Conservation (phyloP, 495 filamentous ascomycete species). For the Margaritispora aquatica region DNA sequence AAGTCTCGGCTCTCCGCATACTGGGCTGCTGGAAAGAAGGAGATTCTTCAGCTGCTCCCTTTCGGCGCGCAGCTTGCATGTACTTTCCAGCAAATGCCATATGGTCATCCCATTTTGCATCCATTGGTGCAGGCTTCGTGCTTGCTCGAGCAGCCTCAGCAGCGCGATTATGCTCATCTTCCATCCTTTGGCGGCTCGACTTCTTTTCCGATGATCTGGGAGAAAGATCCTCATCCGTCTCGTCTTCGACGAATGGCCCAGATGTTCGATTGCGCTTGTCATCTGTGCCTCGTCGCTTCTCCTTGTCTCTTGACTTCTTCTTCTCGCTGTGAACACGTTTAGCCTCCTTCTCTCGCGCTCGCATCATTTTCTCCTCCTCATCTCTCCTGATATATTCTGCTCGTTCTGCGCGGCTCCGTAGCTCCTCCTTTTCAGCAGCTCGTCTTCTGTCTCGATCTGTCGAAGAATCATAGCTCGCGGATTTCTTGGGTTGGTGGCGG, state of each 20-base stretch:
- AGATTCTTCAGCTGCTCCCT: constrained; percentile 9
- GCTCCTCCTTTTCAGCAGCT: constrained; percentile 24
- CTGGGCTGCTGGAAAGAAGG: background rate
- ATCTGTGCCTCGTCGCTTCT: constrained; percentile 39
- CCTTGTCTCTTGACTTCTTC: constrained; percentile 44
- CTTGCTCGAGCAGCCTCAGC: constrained; percentile 14
- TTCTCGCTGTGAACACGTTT: constrained; percentile 26
- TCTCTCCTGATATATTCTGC: constrained; percentile 3
- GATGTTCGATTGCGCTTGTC: constrained; percentile 33
- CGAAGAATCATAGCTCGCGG: constrained; percentile 32
- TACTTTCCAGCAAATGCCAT: constrained; percentile 19
- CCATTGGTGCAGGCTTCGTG: constrained; percentile 8
- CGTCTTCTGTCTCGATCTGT: constrained; percentile 26
- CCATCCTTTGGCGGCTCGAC: constrained; percentile 10
- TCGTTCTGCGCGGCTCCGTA: constrained; percentile 25
- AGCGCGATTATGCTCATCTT: constrained; percentile 14
- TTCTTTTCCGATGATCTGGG: constrained; percentile 16
- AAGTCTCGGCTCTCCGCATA: constrained; percentile 22
- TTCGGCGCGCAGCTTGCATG: constrained; percentile 19
- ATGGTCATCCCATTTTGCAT: constrained; percentile 20
- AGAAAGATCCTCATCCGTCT: constrained; percentile 28
- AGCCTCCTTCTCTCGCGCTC: constrained; percentile 28
- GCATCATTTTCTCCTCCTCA: background rate
- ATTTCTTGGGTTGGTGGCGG: constrained; percentile 32
- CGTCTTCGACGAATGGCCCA: constrained; percentile 28